These are phyloP conservation scores for Tuber borchii DNA, from an alignment of 495 filamentous ascomycete genomes.

Conservation along the genomic window DNA sequence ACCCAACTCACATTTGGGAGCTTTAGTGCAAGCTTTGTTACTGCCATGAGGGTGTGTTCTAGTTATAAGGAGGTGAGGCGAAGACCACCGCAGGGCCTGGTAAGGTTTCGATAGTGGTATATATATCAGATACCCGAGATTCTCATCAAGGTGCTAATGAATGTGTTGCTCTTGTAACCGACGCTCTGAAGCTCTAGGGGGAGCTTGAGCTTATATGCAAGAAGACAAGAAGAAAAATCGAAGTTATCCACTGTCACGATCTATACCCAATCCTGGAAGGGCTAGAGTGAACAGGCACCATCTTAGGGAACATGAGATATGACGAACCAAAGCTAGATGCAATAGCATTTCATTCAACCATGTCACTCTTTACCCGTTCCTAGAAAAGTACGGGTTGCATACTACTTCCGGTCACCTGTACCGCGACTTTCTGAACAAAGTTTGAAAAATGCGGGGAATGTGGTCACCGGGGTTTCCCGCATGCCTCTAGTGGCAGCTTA, in stretches of 20 bases:
- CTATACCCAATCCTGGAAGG: background rate
- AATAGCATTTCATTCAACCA: background rate
- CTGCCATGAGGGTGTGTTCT: conserved; percentile 2
- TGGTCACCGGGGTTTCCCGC: conserved; percentile 4
- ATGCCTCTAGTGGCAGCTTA: conserved; percentile 2
- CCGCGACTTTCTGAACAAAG: background rate
- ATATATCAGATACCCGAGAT: background rate
- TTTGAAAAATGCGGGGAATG: conserved; percentile 1
- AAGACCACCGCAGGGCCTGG: background rate
- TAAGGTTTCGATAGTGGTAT: background rate
- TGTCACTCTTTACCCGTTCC: background rate
- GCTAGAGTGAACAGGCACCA: background rate
- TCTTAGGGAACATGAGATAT: background rate
- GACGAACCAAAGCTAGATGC: background rate
- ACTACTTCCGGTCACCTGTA: background rate
- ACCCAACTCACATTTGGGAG: conserved; percentile 15
- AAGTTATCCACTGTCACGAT: background rate
- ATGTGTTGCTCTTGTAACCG: background rate
- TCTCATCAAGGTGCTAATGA: background rate
- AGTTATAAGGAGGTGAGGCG: background rate
- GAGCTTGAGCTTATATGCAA: background rate
- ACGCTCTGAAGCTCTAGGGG: background rate
- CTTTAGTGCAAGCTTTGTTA: conserved; percentile 9
- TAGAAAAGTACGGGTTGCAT: background rate
- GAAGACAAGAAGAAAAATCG: background rate